These are phyloP conservation scores for Ceratocystis cubensis DNA, from an alignment of 2,329 filamentous ascomycete species.

Conservation along the genomic window DNA sequence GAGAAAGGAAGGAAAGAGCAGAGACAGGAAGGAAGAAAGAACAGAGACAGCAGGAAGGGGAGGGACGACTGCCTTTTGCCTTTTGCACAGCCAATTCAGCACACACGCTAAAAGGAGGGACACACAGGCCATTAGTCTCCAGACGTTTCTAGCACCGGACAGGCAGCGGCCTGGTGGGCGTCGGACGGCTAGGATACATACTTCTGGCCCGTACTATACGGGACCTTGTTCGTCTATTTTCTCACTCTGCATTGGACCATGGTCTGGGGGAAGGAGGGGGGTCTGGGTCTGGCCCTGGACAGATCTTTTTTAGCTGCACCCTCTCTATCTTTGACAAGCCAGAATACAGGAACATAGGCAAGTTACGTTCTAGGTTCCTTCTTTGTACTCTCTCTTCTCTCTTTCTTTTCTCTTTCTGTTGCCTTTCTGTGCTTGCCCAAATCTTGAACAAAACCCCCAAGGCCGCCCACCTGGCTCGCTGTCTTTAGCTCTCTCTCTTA, in stretches of 20 bases:
- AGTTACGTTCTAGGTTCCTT: neutral
- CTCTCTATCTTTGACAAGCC: conserved; percentile 2
- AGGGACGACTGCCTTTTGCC: neutral
- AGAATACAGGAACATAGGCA: too few relatives aligned
- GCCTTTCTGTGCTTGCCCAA: neutral
- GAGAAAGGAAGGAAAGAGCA: neutral
- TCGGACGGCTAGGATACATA: neutral
- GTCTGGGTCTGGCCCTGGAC: neutral
- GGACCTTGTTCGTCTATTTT: conserved; percentile 6
- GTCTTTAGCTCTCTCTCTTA: neutral
- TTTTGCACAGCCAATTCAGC: neutral
- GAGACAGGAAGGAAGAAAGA: neutral
- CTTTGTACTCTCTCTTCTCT: neutral
- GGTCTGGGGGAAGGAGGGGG: neutral
- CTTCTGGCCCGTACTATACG: neutral
- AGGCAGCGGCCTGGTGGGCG: neutral
- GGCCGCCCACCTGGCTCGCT: neutral
- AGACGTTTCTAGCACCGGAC: neutral
- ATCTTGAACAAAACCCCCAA: neutral
- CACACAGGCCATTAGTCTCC: neutral
- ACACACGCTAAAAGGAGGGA: neutral
- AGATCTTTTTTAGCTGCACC: conserved; percentile 5
- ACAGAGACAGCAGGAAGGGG: neutral
- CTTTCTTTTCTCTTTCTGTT: neutral
- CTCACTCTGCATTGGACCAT: neutral